Evolutionary conservation across 495 filamentous ascomycete genomes (phyloP).

Genomic region (Neurospora sp.): DNA sequence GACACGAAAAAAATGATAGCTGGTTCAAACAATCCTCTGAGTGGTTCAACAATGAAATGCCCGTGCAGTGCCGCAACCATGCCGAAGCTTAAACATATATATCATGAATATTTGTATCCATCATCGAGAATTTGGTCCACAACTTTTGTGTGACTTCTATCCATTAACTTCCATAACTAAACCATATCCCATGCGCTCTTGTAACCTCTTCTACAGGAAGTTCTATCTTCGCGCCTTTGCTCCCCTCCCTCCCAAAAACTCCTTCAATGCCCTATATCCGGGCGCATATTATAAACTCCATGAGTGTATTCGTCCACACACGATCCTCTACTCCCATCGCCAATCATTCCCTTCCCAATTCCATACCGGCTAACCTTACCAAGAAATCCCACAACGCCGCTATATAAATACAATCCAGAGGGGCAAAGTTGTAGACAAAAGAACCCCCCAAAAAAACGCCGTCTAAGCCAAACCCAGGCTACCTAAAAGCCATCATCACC

Average conservation of each 20-base stretch:
- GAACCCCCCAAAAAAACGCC: not conserved
- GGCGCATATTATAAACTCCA: not conserved
- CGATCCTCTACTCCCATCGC: too few relatives aligned
- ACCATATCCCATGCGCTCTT: not conserved
- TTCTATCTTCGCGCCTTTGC: not conserved
- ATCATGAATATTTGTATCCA: not conserved
- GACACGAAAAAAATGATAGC: not conserved
- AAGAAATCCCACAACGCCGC: not conserved
- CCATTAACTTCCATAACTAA: not conserved
- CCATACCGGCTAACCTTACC: not conserved
- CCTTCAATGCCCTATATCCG: not conserved
- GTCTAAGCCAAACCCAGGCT: not conserved
- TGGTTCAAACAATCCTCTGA: not conserved
- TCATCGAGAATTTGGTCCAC: not conserved
- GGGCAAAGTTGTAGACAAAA: not conserved
- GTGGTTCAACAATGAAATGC: not conserved
- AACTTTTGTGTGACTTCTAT: not conserved
- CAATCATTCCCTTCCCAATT: too few relatives aligned
- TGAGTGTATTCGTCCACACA: too few relatives aligned
- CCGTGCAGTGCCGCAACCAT: not conserved
- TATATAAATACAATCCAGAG: not conserved
- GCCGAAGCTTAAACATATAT: not conserved
- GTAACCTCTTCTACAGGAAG: not conserved
- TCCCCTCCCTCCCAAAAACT: not conserved
- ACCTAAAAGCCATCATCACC: not conserved